Conservation (phyloP, 2,329 filamentous ascomycete genomes). For the Trichoderma oligosporum region DNA sequence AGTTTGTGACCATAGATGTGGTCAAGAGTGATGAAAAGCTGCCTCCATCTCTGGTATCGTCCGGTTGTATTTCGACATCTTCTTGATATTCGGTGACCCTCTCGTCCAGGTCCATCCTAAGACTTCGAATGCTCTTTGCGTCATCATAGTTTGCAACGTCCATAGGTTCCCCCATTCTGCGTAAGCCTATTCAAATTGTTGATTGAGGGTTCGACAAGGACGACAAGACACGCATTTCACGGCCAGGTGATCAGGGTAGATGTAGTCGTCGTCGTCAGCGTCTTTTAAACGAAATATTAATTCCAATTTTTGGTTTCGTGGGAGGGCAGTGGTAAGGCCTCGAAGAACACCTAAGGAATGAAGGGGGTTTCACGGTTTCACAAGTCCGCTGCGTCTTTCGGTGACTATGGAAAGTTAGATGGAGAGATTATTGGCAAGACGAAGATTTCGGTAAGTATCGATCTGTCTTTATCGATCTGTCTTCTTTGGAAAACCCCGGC, state of each 20-base stretch:
- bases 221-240: slow-evolving; percentile 16
- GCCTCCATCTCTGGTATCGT: slow-evolving; percentile 28
- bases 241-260: neutral
- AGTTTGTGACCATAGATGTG: slow-evolving; percentile 35
- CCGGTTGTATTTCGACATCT: slow-evolving; percentile 12
- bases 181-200: neutral
- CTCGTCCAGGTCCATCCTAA: slow-evolving; percentile 16
- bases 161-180: slow-evolving; percentile 18
- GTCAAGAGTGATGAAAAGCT: slow-evolving; percentile 38
- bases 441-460: neutral
- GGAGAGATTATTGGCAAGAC: neutral
- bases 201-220: slow-evolving; percentile 2
- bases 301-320: neutral
- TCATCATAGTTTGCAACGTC: slow-evolving; percentile 8
- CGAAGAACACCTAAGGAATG: neutral
- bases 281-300: neutral
- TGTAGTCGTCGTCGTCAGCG: slow-evolving; percentile 5
- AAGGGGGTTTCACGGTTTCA: slow-evolving; percentile 2
- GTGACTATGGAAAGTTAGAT: neutral
- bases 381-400: neutral
- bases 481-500: neutral
- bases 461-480: neutral
- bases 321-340: slow-evolving; percentile 5
- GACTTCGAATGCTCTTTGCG: neutral
- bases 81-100: neutral